Evolutionary conservation across 2,329 filamentous ascomycete genomes (phyloP), one percentile per base, ranked within the genome.

Genomic region (Pseudocercospora vitis): DNA sequence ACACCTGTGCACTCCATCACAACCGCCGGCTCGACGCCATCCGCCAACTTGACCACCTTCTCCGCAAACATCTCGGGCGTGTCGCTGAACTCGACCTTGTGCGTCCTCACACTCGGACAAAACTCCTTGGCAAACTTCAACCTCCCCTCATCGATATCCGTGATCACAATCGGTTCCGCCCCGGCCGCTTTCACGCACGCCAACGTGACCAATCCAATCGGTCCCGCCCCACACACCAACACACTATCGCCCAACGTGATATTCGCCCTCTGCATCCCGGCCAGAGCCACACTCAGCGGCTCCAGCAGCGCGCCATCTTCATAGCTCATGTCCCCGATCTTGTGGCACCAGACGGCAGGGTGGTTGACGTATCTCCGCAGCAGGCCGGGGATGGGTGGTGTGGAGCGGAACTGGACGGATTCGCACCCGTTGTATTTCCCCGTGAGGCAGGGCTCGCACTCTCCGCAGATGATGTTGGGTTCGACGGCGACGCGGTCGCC

Each of bases 371-470:
- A 96, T 71, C 92, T 84, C 63, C 92, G 84, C 64, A 97, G 80
- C 59, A 97, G 81, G 29, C 92, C 94, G 7, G 88, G 82, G 24
- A 95, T 85, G 9, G 94, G 92, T 7, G 94, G 92, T 3, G 94
- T 97, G 46, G 89, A 95, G 48, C 95, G 80, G 78, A 97, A 97
- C 50, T 81, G 77, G 61, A 96, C 90, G 48, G 79, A 81, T 66
- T 91, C 88, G 77, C 92, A 97, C 56, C 91, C 92, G 71, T 97
- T 97, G 80, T 97, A 97, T 65, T 90, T 87, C 53, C 92, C 92
- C 9, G 88, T 94, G 61, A 95, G 78, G 74, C 91, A 96, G 32
- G 89, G 89, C 74, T 95, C 89, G 81, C 91, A 97, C 67, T 83
- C 81, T 72, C 87, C 84, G 81, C 92, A 97, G 72, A 94, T 91